Conservation (phyloP, 768 basidiomycete genomes). For the Psilocybe cyanescens region DNA sequence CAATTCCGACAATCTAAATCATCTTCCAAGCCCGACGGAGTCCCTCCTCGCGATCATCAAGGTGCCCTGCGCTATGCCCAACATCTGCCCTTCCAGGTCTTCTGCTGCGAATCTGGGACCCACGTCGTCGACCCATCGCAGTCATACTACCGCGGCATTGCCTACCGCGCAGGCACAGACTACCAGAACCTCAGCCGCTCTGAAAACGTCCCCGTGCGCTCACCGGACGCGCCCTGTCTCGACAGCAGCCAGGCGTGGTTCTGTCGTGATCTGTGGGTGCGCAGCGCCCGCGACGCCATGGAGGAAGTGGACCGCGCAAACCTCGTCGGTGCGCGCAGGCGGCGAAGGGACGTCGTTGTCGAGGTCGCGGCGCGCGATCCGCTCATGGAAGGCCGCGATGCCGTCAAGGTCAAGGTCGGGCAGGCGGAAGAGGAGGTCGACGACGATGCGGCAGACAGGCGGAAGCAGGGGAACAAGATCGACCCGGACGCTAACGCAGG, state of each 20-base stretch:
- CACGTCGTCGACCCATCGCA: constrained; percentile 96
- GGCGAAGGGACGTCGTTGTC: constrained; percentile 30
- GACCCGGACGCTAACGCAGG: constrained; percentile 85
- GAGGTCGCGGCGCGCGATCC: constrained; percentile 39
- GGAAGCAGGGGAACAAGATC: constrained; percentile 33
- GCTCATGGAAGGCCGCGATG: constrained; percentile 36
- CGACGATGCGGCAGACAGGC: constrained; percentile 31
- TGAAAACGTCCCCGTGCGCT: constrained; percentile 59
- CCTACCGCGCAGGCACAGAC: constrained; percentile 81
- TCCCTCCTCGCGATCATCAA: constrained; percentile 86
- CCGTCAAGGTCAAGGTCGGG: constrained; percentile 35
- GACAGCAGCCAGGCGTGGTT: constrained; percentile 99
- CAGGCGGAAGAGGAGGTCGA: constrained; percentile 37
- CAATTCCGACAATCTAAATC: constrained; percentile 98
- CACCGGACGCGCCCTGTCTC: constrained; percentile 85
- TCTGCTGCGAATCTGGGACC: constrained; percentile 98
- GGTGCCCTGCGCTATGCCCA: constrained; percentile 85
- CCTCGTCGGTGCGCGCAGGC: constrained; percentile 33
- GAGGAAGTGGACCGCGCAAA: constrained; percentile 55
- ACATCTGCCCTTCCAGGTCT: constrained; percentile 97
- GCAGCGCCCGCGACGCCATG: constrained; percentile 78
- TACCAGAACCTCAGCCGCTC: constrained; percentile 78
- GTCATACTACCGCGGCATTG: constrained; percentile 91
- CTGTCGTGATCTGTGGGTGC: constrained; percentile 96
- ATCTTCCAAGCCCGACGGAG: constrained; percentile 85